Base-by-base conservation (phyloP, 2,329 filamentous ascomycete genomes). In the Orbilia javanica region DNA sequence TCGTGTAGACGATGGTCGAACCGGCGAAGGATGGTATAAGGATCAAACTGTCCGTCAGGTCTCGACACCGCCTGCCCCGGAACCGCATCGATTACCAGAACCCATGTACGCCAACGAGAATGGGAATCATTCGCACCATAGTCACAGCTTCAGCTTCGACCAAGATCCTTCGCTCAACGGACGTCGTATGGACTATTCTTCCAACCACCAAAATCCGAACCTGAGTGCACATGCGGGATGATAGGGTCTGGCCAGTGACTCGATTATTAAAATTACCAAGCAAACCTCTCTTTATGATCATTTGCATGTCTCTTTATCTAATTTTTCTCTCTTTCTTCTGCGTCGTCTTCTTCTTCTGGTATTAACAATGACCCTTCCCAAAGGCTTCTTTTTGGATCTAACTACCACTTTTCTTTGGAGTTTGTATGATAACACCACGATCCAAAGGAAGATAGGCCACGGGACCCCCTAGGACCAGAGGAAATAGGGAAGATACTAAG, bases 21-120 rank as follows among this genome's bases (percentile, higher is more conserved):
- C 90, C 82, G 87, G 87, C 39, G 85, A 85, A 34, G 88, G 92
- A 4, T 93, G 91, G 90, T 91, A 93, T 82, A 92, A 93, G 83
- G 94, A 97, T 84, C 91, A 90, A 80, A 94, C 92, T 60, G 93
- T 95, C 46, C 90, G 94, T 60, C 92, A 94, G 73, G 89, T 97
- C 36, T 87, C 85, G 39, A 88, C 86, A 1, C 87, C 89, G 4
- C 85, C 86, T 1, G 78, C 85, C 85, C 42, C 85, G 85, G 3
- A 86, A 86, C 46, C 85, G 8, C 27, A 80, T 81, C 39, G 83
- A 82, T 22, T 85, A 85, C 46, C 83, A 85, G n/a, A 85, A 85
- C 25, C 86, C 86, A 1, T 87, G 87, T 77, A 77, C 20, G 52
- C 62, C 7, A 63, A 76, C 20, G 78, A 70, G 25, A 72, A 76